Evolutionary conservation across 768 basidiomycete species (phyloP).

Genomic region (Boletus coccyginus): DNA sequence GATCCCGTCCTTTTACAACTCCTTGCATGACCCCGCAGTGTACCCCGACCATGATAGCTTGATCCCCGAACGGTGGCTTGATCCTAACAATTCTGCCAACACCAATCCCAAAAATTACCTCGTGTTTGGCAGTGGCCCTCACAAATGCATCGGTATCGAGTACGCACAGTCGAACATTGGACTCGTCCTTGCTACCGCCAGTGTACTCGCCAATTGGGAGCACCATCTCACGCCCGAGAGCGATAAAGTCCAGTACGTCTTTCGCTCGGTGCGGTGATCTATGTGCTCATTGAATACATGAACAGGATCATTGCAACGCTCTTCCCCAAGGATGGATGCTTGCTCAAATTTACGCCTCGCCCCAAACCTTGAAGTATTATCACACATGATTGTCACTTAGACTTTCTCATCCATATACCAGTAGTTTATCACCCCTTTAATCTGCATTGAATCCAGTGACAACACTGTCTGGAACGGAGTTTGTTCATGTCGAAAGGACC

Average conservation of each 20-base stretch:
- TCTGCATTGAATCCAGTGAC: not conserved
- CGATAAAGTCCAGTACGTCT: conserved; percentile 75
- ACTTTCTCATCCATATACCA: conserved; percentile 1
- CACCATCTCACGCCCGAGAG: conserved; percentile 80
- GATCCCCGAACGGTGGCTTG: conserved; percentile 90
- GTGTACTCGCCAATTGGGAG: conserved; percentile 77
- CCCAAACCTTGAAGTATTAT: conserved; percentile 19
- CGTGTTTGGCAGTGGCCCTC: conserved; percentile 92
- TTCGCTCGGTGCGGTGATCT: not conserved
- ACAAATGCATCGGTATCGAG: conserved; percentile 89
- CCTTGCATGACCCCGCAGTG: conserved; percentile 83
- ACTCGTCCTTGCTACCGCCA: conserved; percentile 80
- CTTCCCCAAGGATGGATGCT: conserved; percentile 93
- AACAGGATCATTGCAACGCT: conserved; percentile 89
- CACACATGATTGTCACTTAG: not conserved
- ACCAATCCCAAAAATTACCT: conserved; percentile 92
- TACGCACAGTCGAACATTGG: conserved; percentile 92
- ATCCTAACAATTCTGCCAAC: conserved; percentile 73
- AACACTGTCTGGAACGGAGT: not conserved
- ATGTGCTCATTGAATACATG: not conserved
- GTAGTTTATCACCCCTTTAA: conserved; percentile 18
- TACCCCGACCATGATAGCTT: conserved; percentile 87
- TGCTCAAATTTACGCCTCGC: conserved; percentile 73
- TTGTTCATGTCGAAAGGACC: too few relatives aligned
- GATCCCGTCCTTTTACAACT: conserved; percentile 91